phyloP scores from a whole-genome alignment of 257 asterid species.

The Solanum sitiens region DNA sequence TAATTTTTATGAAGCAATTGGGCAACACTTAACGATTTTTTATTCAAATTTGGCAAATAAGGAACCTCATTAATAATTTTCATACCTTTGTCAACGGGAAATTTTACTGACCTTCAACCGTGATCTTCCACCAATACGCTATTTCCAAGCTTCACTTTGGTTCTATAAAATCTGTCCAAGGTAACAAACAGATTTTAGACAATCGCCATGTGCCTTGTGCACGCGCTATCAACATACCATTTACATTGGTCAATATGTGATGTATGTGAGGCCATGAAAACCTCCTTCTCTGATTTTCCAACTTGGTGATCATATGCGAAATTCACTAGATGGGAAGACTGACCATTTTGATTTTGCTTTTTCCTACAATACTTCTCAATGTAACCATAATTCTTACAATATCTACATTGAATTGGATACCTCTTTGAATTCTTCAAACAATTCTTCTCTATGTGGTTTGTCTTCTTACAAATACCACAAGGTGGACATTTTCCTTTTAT shows the following conservation, averaged over 20 bases:
- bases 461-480: too few relatives aligned
- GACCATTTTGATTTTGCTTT: background rate
- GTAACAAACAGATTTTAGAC: background rate
- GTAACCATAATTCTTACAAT: background rate
- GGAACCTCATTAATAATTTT: background rate
- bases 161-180: background rate
- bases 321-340: background rate
- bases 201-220: background rate
- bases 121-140: background rate
- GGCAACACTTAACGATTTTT: background rate
- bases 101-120: background rate
- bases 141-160: background rate
- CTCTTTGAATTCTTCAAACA: too few relatives aligned
- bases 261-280: background rate
- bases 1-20: background rate
- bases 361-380: background rate
- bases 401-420: too few relatives aligned
- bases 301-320: background rate
- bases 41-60: background rate
- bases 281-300: background rate
- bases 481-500: too few relatives aligned
- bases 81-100: background rate
- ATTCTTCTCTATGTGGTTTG: too few relatives aligned
- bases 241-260: background rate
- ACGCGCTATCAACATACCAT: background rate